These are phyloP conservation scores for Agarophyton chilense DNA, from an alignment of 23 red algal species.

Conservation along the genomic window DNA sequence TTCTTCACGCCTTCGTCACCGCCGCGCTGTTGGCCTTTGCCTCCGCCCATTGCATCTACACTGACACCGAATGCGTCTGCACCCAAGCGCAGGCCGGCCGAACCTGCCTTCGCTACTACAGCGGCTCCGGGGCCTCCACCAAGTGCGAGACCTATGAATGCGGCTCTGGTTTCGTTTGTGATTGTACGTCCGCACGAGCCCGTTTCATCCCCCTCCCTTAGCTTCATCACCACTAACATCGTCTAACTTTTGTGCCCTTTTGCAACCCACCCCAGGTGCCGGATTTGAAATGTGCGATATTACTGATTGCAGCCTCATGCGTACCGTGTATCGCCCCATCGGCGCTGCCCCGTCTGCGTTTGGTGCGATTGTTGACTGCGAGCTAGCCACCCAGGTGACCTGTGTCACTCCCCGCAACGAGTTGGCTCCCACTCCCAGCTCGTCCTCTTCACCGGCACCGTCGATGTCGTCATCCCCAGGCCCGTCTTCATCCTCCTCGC, in stretches of 20 bases:
- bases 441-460: not conserved
- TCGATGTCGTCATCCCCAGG: not conserved
- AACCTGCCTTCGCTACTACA: slow-evolving; percentile 27
- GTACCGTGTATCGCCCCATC: slow-evolving; percentile 12
- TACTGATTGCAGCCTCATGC: slow-evolving; percentile 38
- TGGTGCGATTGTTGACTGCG: slow-evolving; percentile 32
- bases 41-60: slow-evolving; percentile 39
- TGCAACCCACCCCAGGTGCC: slow-evolving; percentile 18
- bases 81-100: not conserved
- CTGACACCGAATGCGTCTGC: slow-evolving; percentile 30
- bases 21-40: not conserved
- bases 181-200: slow-evolving; percentile 11
- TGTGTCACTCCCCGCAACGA: slow-evolving; percentile 27
- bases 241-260: not conserved
- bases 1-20: not conserved
- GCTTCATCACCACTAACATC: not conserved
- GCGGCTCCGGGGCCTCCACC: slow-evolving; percentile 8
- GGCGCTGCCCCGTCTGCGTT: not conserved
- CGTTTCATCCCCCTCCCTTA: not conserved
- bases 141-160: slow-evolving; percentile 40
- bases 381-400: slow-evolving; percentile 26
- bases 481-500: not conserved
- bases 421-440: not conserved
- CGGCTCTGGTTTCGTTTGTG: slow-evolving; percentile 40
- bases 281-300: slow-evolving; percentile 37